Conservation (phyloP, 805 yeast species). For the Candida rishiriensis region DNA sequence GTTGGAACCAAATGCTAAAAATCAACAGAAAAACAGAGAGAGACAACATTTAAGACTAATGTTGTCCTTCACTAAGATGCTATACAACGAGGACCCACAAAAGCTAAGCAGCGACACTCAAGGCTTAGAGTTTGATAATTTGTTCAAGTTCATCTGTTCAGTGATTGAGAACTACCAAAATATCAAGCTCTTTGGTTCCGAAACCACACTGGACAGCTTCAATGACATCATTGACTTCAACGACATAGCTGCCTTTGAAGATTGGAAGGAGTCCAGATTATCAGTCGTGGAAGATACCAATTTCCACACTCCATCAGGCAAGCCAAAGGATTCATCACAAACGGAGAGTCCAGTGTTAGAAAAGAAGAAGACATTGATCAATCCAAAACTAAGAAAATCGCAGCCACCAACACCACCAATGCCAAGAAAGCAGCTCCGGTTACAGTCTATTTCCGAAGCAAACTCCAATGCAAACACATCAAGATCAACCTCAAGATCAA, state of each 20-base stretch:
- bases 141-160: conserved; percentile 27
- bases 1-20: conserved; percentile 21
- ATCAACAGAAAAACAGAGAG: conserved; percentile 16
- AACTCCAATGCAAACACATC: neutral
- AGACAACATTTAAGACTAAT: conserved; percentile 29
- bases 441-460: neutral
- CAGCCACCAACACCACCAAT: conserved; percentile 25
- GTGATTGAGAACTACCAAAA: conserved; percentile 19
- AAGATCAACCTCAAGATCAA: neutral
- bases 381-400: conserved; percentile 9
- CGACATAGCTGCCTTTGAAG: conserved; percentile 24
- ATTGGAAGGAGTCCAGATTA: conserved; percentile 9
- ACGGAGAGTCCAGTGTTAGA: conserved; percentile 6
- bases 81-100: conserved; percentile 26
- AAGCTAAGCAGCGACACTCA: conserved; percentile 20
- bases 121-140: conserved; percentile 27
- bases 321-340: neutral
- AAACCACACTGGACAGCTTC: conserved; percentile 16
- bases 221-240: conserved; percentile 20
- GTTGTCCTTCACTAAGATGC: conserved; percentile 28
- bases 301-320: no score
- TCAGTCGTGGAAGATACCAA: conserved; percentile 5
- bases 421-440: conserved; percentile 10
- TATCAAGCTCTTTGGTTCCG: conserved; percentile 14
- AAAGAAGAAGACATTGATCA: conserved; percentile 2